Conservation (phyloP, 371 early-diverging fungal species). For the Mortierella sp. region DNA sequence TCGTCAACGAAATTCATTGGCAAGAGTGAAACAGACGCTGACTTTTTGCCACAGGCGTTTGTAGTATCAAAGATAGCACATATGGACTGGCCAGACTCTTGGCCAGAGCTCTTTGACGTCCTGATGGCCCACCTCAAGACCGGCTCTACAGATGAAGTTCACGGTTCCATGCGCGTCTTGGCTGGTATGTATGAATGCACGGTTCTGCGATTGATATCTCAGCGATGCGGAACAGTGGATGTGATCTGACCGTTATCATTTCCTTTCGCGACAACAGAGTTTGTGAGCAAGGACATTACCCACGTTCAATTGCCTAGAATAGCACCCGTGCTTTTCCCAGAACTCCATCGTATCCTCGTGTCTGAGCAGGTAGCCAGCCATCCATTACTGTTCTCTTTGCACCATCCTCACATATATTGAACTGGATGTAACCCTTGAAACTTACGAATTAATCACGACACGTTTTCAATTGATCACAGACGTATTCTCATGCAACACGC, state of each 20-base stretch:
- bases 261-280: conserved; percentile 63
- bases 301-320: conserved; percentile 88
- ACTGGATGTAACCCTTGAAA: no score
- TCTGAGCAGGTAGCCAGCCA: conserved; percentile 57
- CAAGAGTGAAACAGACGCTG: background rate
- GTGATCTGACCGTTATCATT: background rate
- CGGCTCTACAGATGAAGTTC: conserved; percentile 80
- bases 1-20: background rate
- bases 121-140: conserved; percentile 79
- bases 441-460: no score
- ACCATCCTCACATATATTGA: background rate
- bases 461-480: background rate
- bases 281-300: conserved; percentile 88
- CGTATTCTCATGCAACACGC: conserved; percentile 79
- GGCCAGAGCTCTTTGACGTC: conserved; percentile 90
- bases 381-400: background rate
- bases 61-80: conserved; percentile 91
- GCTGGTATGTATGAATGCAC: conserved; percentile 48
- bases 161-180: conserved; percentile 93
- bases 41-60: conserved; percentile 71
- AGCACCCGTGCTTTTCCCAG: conserved; percentile 85
- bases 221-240: background rate
- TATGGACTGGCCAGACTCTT: conserved; percentile 94
- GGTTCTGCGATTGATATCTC: background rate
- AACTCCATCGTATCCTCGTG: conserved; percentile 82